Evolutionary conservation across 1,284 basidiomycete species (phyloP).

Genomic region (Earliella scabrosa): DNA sequence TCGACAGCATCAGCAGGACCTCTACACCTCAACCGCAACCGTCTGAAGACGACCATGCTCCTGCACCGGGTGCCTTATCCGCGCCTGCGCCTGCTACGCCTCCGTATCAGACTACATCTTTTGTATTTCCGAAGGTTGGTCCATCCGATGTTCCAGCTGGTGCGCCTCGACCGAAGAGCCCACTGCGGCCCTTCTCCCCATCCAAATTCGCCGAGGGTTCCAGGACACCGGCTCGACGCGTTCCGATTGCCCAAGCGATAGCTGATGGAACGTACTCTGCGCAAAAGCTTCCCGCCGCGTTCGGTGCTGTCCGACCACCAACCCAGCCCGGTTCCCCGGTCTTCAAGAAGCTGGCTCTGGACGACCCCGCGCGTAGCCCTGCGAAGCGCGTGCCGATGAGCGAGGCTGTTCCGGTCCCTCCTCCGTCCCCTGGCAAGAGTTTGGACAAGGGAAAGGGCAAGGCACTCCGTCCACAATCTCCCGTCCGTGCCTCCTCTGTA

Average conservation of each 20-base stretch:
- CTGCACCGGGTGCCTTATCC: not conserved
- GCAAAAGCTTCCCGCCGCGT: conserved; percentile 38
- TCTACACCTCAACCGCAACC: conserved; percentile 13
- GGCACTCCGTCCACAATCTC: conserved; percentile 16
- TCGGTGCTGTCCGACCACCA: conserved; percentile 7
- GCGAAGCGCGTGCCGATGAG: conserved; percentile 56
- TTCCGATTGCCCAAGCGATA: conserved; percentile 56
- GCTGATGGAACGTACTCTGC: conserved; percentile 53
- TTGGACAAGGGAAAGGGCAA: conserved; percentile 20
- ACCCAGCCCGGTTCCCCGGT: conserved; percentile 29
- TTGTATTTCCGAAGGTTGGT: conserved; percentile 19
- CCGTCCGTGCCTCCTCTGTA: conserved; percentile 15
- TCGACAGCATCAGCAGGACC: conserved; percentile 13
- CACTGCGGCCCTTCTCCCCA: conserved; percentile 27
- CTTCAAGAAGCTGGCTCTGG: conserved; percentile 40
- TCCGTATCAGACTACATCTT: conserved; percentile 6
- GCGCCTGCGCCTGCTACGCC: conserved; percentile 13
- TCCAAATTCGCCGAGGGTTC: conserved; percentile 41
- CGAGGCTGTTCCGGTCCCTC: conserved; percentile 29
- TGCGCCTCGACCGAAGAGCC: conserved; percentile 14
- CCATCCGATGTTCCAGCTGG: conserved; percentile 1
- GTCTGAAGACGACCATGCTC: not conserved
- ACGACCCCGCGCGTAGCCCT: conserved; percentile 52
- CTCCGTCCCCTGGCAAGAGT: conserved; percentile 15
- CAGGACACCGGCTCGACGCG: conserved; percentile 64